Evolutionary conservation across 441 rosid genomes (phyloP).

Genomic region (Populus hybrid): DNA sequence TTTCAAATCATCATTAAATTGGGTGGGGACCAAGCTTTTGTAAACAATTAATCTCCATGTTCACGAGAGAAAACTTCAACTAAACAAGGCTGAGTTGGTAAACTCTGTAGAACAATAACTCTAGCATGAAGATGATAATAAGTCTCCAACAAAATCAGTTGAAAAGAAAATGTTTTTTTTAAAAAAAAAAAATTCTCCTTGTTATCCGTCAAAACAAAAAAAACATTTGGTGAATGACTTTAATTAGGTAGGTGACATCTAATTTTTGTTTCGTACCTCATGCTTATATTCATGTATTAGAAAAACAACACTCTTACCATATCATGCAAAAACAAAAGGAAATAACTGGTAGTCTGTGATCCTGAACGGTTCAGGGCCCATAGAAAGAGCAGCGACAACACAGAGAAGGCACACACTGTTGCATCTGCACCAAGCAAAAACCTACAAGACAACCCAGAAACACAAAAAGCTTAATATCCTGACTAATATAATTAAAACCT

Average conservation of each 20-base stretch:
- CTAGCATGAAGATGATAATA: background rate
- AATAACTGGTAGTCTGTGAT: constrained; percentile 22
- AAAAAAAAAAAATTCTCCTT: too few species aligned
- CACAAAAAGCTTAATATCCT: background rate
- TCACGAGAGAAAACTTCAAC: background rate
- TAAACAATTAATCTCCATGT: background rate
- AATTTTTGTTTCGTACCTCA: background rate
- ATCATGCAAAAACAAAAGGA: constrained; percentile 44
- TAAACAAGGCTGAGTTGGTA: background rate
- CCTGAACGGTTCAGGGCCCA: constrained; percentile 24
- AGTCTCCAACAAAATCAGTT: background rate
- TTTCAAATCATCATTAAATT: too few species aligned
- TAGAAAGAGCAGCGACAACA: constrained; percentile 36
- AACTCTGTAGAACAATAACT: background rate
- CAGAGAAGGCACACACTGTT: constrained; percentile 34
- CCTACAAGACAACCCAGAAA: constrained; percentile 27
- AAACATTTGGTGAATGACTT: background rate
- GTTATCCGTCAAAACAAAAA: background rate
- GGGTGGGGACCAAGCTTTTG: background rate
- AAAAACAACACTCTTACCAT: constrained; percentile 32
- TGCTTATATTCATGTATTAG: background rate
- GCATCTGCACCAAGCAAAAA: constrained; percentile 44
- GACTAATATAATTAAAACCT: background rate
- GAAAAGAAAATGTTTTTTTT: background rate
- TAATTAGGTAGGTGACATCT: background rate